A percentile compares a stretch with the other conserved stretches of the same genome.
These are phyloP conservation scores for Diplodia mutila DNA, from an alignment of 2,329 filamentous ascomycete species.

Conservation along the genomic window DNA sequence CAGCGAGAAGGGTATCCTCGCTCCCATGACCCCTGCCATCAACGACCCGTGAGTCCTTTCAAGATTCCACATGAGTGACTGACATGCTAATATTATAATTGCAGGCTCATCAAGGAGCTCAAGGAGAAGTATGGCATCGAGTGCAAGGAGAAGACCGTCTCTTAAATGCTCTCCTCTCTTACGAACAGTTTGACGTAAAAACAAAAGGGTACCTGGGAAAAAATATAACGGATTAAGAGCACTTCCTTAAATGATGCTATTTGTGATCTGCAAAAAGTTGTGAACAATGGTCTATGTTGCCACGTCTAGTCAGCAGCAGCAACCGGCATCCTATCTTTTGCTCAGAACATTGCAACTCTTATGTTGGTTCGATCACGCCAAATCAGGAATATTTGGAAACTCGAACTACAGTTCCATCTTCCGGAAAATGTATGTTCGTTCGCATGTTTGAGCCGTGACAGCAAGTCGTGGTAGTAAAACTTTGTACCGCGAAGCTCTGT, in stretches of 20 bases:
- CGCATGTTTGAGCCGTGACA: background rate
- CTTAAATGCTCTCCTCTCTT: constrained; percentile 3
- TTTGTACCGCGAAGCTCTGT: background rate
- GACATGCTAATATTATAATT: background rate
- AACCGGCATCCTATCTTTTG: background rate
- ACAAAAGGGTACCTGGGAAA: background rate
- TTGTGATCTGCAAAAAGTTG: background rate
- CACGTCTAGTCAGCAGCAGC: background rate
- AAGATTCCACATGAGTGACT: background rate
- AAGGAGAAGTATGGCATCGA: constrained; percentile 76
- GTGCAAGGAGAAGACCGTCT: constrained; percentile 68
- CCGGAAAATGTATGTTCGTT: background rate
- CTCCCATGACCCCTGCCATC: constrained; percentile 74
- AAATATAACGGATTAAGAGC: background rate
- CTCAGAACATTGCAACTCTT: background rate
- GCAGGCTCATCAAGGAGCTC: constrained; percentile 70
- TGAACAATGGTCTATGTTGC: background rate
- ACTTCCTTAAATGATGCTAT: background rate
- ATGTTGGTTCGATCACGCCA: background rate
- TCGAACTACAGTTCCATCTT: background rate
- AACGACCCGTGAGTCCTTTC: constrained; percentile 56
- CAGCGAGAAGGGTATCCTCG: constrained; percentile 72
- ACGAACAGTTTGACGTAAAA: background rate
- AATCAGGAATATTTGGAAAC: background rate
- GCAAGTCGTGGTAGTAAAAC: background rate